phyloP scores from a whole-genome alignment of 2,329 filamentous ascomycete genomes.

The Exophiala bonariae region DNA sequence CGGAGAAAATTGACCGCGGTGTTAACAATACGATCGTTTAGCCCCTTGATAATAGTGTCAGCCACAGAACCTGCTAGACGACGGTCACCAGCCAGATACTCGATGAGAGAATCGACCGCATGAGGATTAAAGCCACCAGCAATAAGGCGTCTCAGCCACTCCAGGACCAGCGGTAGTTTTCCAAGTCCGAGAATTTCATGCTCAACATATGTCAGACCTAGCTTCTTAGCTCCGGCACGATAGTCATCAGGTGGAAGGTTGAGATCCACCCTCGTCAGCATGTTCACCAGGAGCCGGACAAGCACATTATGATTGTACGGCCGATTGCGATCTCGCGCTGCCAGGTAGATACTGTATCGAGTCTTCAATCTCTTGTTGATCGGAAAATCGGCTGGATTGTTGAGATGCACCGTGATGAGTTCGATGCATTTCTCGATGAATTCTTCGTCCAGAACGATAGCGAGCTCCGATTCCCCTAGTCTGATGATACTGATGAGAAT shows the following conservation, averaged over 20 bases:
- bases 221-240: slow-evolving; percentile 33
- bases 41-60: slow-evolving; percentile 51
- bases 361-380: slow-evolving; percentile 14
- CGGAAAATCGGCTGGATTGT: slow-evolving; percentile 14
- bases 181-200: slow-evolving; percentile 18
- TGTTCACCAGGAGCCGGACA: slow-evolving; percentile 41
- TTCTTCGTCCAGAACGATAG: slow-evolving; percentile 59
- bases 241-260: slow-evolving; percentile 44
- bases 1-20: slow-evolving; percentile 59
- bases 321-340: slow-evolving; percentile 47
- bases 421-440: slow-evolving; percentile 61
- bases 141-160: slow-evolving; percentile 63
- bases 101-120: slow-evolving; percentile 58
- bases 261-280: slow-evolving; percentile 35
- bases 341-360: slow-evolving; percentile 47
- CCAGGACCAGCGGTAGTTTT: slow-evolving; percentile 44
- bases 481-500: slow-evolving; percentile 67
- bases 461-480: slow-evolving; percentile 60
- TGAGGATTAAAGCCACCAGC: slow-evolving; percentile 58
- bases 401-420: slow-evolving; percentile 54
- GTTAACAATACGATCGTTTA: slow-evolving; percentile 54
- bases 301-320: slow-evolving; percentile 45
- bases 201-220: slow-evolving; percentile 15
- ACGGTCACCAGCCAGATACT: slow-evolving; percentile 53
- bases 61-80: slow-evolving; percentile 51